Conservation (phyloP, 2,329 filamentous ascomycete genomes). For the Helminthosporium solani region DNA sequence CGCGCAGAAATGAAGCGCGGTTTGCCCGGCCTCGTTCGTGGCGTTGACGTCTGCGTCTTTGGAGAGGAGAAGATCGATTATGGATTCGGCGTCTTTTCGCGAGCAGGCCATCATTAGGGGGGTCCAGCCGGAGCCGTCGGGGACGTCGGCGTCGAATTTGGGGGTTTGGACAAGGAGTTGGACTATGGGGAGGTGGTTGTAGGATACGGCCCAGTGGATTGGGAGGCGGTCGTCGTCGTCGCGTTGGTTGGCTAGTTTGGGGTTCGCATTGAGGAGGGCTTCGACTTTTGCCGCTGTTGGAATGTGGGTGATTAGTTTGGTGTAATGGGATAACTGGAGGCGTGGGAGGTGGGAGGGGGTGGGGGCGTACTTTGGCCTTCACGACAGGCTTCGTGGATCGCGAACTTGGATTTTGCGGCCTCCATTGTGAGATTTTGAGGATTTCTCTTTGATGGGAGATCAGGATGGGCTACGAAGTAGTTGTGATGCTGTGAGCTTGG, state of each 20-base stretch:
- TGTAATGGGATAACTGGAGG: constrained; percentile 56
- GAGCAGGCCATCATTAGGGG: constrained; percentile 80
- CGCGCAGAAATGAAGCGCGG: constrained; percentile 84
- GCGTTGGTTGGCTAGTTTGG: constrained; percentile 69
- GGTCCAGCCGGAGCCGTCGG: constrained; percentile 81
- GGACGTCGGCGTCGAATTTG: constrained; percentile 76
- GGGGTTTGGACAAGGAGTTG: constrained; percentile 65
- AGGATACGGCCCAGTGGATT: constrained; percentile 90
- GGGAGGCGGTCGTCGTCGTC: constrained; percentile 89
- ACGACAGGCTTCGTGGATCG: constrained; percentile 82
- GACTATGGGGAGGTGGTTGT: constrained; percentile 75
- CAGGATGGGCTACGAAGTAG: neutral
- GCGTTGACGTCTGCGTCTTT: constrained; percentile 72
- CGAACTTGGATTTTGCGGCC: constrained; percentile 61
- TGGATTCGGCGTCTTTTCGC: constrained; percentile 67
- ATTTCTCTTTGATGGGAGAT: neutral
- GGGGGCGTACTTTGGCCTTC: constrained; percentile 72
- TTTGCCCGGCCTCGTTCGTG: constrained; percentile 75
- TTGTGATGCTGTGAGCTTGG: neutral
- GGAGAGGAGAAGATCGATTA: constrained; percentile 67
- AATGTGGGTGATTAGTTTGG: constrained; percentile 10
- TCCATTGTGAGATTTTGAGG: constrained; percentile 20
- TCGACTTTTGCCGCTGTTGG: constrained; percentile 63
- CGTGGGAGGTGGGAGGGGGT: constrained; percentile 26
- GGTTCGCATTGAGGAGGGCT: constrained; percentile 73